Evolutionary conservation across 2,329 filamentous ascomycete genomes (phyloP), one percentile per base, ranked within the genome.

Genomic region (Clonostachys sp.): DNA sequence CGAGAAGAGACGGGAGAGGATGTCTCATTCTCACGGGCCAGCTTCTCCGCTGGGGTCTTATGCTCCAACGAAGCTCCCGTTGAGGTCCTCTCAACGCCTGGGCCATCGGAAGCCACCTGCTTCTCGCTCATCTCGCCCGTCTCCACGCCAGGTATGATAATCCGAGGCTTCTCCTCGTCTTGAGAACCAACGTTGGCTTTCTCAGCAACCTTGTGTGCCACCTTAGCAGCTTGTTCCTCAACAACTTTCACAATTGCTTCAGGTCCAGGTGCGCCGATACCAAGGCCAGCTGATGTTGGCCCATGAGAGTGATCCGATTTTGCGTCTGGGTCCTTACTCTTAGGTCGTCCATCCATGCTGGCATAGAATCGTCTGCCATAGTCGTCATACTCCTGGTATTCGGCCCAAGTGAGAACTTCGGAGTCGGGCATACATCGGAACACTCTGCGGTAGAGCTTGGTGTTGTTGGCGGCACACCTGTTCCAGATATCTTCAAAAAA

Each of bases 391-490:
- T 95, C 87, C 53, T 89, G 86, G 67, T 99, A 99, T 53, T 95
- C 88, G 55, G 87, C 84, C 94, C 94, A 99, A 41, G 87, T 92
- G 53, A 83, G 86, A 24, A 96, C 94, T 61, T 96, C 90, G 45
- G 85, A 96, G 63, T 99, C 94, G 2, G 94, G 94, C 88, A 95
- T 95, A 66, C 91, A 96, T 42, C 91, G 84, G 73, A 99, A 99
- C 9, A 99, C 92, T 51, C 87, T 83, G 34, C 94, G 87, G 70
- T 89, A 99, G 43, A 99, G 80, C 62, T 91, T 92, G 4, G 94
- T 99, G 64, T 99, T 99, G 72, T 97, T 97, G 53, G 87, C 84
- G 1, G 94, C 94, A 46, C 91, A 84, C 16, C 83, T 78, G 54
- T 86, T 84, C 95, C 95, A 99, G 2, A 89, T 84, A 52, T 95